phyloP scores from a whole-genome alignment of 192 early-diverging fungal genomes.

The Chytriomyces sp. region DNA sequence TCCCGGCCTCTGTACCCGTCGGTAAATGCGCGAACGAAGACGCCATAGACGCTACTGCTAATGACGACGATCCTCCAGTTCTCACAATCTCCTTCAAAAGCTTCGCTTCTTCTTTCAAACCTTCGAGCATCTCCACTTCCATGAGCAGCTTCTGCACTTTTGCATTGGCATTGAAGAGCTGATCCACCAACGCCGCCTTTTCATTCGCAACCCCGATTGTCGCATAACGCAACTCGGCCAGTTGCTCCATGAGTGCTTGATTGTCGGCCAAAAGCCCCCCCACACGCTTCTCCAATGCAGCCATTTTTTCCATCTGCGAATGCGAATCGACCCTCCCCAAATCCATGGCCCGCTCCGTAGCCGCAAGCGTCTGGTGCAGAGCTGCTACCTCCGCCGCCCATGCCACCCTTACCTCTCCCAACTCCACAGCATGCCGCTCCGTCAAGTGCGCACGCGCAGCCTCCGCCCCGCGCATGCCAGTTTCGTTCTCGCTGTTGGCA shows the following conservation, averaged over 20 bases:
- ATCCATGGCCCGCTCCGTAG: background rate
- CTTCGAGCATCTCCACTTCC: background rate
- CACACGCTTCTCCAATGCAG: background rate
- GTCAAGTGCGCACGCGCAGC: background rate
- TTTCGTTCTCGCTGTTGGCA: background rate
- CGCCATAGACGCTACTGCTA: background rate
- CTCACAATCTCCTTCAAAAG: conserved; percentile 11
- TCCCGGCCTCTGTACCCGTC: background rate
- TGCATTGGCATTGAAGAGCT: background rate
- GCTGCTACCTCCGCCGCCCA: background rate
- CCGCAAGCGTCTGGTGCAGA: background rate
- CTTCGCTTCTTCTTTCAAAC: background rate
- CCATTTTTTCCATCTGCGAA: background rate
- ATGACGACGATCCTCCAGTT: background rate
- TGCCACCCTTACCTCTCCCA: background rate
- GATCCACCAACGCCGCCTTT: background rate
- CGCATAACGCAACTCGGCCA: conserved; percentile 7
- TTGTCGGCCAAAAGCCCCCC: conserved; percentile 9
- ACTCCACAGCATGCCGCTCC: background rate
- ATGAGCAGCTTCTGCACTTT: background rate
- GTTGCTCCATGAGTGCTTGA: background rate
- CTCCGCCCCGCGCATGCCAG: background rate
- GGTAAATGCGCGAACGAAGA: background rate
- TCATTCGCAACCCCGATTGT: conserved; percentile 7
- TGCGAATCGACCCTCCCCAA: too few species aligned